A percentile compares a stretch with the other conserved stretches of the same genome.
phyloP scores from a whole-genome alignment of 768 basidiomycete species.

The Auricularia auricula-judae region DNA sequence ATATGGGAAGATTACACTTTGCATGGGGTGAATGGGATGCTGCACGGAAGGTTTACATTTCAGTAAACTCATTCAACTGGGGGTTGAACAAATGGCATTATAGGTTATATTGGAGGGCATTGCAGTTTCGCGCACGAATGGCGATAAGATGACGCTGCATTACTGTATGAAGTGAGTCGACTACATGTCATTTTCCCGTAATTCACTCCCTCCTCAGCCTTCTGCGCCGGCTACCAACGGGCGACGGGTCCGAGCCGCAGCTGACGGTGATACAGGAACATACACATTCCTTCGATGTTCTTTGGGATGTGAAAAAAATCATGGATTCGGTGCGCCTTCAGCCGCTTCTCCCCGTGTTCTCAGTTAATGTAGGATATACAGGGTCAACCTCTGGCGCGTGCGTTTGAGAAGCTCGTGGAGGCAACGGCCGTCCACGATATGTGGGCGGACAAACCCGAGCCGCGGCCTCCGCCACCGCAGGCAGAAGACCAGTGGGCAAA shows the following conservation, averaged over 20 bases:
- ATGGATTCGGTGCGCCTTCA: constrained; percentile 31
- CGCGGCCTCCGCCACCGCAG: constrained; percentile 34
- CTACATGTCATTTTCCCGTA: constrained; percentile 1
- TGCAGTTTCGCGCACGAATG: constrained; percentile 58
- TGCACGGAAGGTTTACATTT: constrained; percentile 46
- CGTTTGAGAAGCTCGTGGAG: constrained; percentile 59
- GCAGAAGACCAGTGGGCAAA: constrained; percentile 53
- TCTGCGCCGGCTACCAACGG: constrained; percentile 55
- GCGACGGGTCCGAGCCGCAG: constrained; percentile 29
- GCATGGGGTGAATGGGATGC: constrained; percentile 54
- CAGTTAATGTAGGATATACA: constrained; percentile 15
- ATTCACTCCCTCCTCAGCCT: constrained; percentile 32
- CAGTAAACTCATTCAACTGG: not conserved
- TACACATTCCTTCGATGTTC: constrained; percentile 63
- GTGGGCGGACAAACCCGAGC: constrained; percentile 23
- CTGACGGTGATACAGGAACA: constrained; percentile 69
- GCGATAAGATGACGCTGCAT: constrained; percentile 62
- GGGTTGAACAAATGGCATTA: not conserved
- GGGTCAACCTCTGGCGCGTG: constrained; percentile 60
- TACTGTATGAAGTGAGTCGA: constrained; percentile 60
- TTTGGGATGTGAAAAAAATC: constrained; percentile 71
- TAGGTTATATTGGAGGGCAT: constrained; percentile 72
- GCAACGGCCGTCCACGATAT: constrained; percentile 54
- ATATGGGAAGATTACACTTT: constrained; percentile 71
- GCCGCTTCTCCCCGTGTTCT: not conserved